Evolutionary conservation across 169 alveolate genomes (phyloP).

Genomic region (Eimeria falciformis): DNA sequence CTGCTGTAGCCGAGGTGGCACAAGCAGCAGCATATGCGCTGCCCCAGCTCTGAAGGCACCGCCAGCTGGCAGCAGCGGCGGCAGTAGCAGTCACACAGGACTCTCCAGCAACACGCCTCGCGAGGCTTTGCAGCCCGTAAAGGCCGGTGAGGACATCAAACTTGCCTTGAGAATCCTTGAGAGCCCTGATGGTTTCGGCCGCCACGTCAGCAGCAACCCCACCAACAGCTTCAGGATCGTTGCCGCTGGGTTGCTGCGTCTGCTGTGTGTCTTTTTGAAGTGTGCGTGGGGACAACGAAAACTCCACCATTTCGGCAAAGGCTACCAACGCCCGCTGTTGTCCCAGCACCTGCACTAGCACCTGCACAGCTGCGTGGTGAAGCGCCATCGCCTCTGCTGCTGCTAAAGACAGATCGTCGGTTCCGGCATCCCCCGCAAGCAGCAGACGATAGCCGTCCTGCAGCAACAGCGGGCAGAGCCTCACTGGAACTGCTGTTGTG

Average conservation of each 20-base stretch:
- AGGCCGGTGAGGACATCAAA: slow-evolving; percentile 14
- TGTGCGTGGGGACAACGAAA: neutral
- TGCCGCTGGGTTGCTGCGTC: neutral
- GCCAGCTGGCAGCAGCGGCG: slow-evolving; percentile 70
- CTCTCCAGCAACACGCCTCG: slow-evolving; percentile 27
- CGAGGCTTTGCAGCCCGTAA: slow-evolving; percentile 40
- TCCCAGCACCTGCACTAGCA: slow-evolving; percentile 48
- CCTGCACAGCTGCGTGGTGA: slow-evolving; percentile 70
- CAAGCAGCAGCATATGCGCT: slow-evolving; percentile 61
- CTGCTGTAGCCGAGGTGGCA: neutral
- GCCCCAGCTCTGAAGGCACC: slow-evolving; percentile 68
- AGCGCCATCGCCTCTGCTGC: slow-evolving; percentile 61
- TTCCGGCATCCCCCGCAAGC: slow-evolving; percentile 12
- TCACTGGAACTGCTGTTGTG: neutral
- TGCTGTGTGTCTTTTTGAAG: neutral
- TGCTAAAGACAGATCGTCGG: neutral
- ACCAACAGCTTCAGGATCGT: neutral
- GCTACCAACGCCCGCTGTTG: neutral
- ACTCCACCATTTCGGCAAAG: slow-evolving; percentile 2
- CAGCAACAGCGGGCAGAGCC: slow-evolving; percentile 63
- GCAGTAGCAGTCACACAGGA: neutral
- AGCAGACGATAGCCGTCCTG: slow-evolving; percentile 55
- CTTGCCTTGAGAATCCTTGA: neutral
- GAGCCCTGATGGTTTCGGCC: neutral
- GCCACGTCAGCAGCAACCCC: neutral